phyloP scores from a whole-genome alignment of 2,329 filamentous ascomycete genomes.

The Fusarium haematococcum region DNA sequence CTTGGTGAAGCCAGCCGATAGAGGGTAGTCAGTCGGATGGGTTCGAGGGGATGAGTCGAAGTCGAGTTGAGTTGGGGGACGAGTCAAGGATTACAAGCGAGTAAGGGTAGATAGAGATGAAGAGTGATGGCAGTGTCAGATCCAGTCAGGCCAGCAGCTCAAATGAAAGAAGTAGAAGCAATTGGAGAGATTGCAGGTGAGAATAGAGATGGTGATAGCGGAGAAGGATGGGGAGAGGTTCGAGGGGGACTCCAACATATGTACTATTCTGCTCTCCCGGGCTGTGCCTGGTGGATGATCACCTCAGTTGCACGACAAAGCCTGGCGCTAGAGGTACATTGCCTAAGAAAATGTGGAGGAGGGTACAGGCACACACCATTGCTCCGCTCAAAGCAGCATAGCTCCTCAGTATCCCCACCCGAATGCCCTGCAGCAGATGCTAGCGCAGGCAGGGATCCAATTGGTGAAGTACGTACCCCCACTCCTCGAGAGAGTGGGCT shows the following conservation, averaged over 20 bases:
- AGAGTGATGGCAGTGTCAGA: slow-evolving; percentile 13
- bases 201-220: slow-evolving; percentile 37
- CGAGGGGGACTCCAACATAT: slow-evolving; percentile 42
- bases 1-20: slow-evolving; percentile 14
- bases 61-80: slow-evolving; percentile 21
- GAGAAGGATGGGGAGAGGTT: slow-evolving; percentile 29
- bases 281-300: slow-evolving; percentile 47
- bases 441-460: slow-evolving; percentile 37
- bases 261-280: slow-evolving; percentile 45
- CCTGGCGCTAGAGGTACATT: slow-evolving; percentile 46
- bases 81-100: slow-evolving; percentile 29
- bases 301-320: slow-evolving; percentile 36
- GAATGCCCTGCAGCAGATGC: slow-evolving; percentile 47
- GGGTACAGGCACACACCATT: slow-evolving; percentile 43
- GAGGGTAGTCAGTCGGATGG: slow-evolving; percentile 17
- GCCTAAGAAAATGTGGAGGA: slow-evolving; percentile 46
- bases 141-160: slow-evolving; percentile 31
- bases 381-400: slow-evolving; percentile 39
- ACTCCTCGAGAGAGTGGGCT: slow-evolving; percentile 20
- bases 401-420: slow-evolving; percentile 23
- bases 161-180: slow-evolving; percentile 29
- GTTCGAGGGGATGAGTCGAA: slow-evolving; percentile 18
- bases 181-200: slow-evolving; percentile 33
- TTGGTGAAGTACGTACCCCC: slow-evolving; percentile 33
- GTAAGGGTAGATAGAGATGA: slow-evolving; percentile 15